Evolutionary conservation across 2,329 filamentous ascomycete genomes (phyloP), one percentile per base, ranked within the genome.

Genomic region (Zasmidium citrigriseum): DNA sequence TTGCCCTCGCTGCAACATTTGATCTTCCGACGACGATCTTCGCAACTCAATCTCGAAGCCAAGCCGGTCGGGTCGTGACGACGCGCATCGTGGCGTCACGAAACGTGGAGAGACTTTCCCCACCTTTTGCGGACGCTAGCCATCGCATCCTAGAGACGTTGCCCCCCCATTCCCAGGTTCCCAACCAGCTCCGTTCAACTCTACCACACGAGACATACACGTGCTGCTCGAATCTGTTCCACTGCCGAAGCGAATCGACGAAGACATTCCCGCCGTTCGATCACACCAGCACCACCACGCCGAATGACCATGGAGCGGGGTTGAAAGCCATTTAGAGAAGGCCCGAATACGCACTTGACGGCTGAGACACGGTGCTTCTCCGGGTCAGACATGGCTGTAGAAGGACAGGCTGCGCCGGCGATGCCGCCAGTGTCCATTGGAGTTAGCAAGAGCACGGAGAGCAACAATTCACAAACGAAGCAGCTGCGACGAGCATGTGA

Each of bases 401-500:
- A 64, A n/a, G 59, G 56, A 47, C 58, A 60, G 44, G 38, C 54
- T 25, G 47, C 34, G 52, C 56, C 55, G 34, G 18, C 34, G 24
- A 48, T 46, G 38, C 41, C 59, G 51, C 56, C 58, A 25, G 55
- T 27, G 2, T 59, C 61, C 41, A 41, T 54, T 10, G 50, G 53
- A 16, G 34, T 52, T 12, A 54, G 52, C 38, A 48, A 47, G 24
- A 29, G 60, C 46, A 57, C 27, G n/a, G 46, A 54, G 34, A 46
- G 52, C 14, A 52, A 41, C 45, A 38, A 54, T 51, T 48, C 61
- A 51, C 47, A 63, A 10, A 57, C 65, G 20, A 67, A 68, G 57
- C 59, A 64, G 25, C 51, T 69, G 27, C 67, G 70, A 46, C 63
- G 72, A 57, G 72, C 72, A 14, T 74, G 72, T 59, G 72, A 74